Conservation (phyloP, 768 basidiomycete genomes). For the Polyporus arcularius region DNA sequence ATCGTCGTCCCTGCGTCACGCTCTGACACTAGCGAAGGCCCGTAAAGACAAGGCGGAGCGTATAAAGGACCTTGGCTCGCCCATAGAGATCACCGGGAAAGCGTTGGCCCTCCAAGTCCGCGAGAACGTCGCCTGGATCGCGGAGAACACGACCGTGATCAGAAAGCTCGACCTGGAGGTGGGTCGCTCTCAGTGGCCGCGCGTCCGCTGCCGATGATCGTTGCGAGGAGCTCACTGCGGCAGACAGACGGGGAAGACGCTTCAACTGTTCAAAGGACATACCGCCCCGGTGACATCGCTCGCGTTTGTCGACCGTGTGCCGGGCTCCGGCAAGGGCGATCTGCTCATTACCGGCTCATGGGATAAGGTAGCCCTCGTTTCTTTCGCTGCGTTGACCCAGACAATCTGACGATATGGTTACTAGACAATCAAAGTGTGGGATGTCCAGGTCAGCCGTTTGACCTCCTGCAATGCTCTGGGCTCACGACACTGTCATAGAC, state of each 20-base stretch:
- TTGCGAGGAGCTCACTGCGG: slow-evolving; percentile 4
- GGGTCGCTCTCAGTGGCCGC: slow-evolving; percentile 8
- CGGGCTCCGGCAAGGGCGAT: slow-evolving; percentile 42
- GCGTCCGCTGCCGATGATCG: background rate
- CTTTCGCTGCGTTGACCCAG: background rate
- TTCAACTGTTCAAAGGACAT: slow-evolving; percentile 80
- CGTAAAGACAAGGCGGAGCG: slow-evolving; percentile 71
- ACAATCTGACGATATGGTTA: slow-evolving; percentile 10
- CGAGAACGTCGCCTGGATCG: slow-evolving; percentile 78
- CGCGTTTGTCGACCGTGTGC: slow-evolving; percentile 55
- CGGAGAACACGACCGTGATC: slow-evolving; percentile 78
- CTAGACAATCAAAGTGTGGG: slow-evolving; percentile 88
- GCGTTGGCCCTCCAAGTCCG: slow-evolving; percentile 70
- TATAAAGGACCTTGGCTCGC: slow-evolving; percentile 72
- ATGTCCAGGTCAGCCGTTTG: slow-evolving; percentile 56
- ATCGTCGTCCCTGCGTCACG: background rate
- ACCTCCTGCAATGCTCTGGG: background rate
- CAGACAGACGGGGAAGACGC: slow-evolving; percentile 74
- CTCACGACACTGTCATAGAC: slow-evolving; percentile 46
- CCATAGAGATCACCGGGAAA: slow-evolving; percentile 75
- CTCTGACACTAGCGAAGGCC: slow-evolving; percentile 42
- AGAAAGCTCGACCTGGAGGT: slow-evolving; percentile 81
- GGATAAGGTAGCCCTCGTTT: slow-evolving; percentile 63
- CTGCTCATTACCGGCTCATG: slow-evolving; percentile 89
- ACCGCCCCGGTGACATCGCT: slow-evolving; percentile 86